Base-by-base conservation (phyloP, 164 flowering plant species). In the Liquidambar formosana region DNA sequence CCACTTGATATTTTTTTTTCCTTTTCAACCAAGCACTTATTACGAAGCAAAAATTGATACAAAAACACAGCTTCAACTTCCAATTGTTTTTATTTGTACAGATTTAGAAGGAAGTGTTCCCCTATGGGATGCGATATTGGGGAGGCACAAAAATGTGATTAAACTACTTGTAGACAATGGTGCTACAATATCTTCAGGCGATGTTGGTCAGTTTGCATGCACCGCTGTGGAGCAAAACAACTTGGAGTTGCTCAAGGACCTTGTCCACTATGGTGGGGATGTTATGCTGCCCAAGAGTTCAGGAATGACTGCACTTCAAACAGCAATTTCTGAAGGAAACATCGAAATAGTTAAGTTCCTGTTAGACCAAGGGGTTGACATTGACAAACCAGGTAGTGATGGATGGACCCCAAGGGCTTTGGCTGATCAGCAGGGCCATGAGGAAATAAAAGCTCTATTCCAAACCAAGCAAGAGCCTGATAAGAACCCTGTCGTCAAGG, bases 401-500 rank as follows among this genome's bases (percentile, higher is more conserved):
- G 86, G 87, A 15, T 86, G 84, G 87, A 86, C 88, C 8, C 69
- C 92, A 3, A 68, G 84, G 71, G 81, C 67, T 43, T 61, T 88
- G 63, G 89, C 90, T 0, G 87, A 86, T 41, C 83, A 82, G 11
- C 90, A 84, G 69, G 87, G 89, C 62, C 88, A 82, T 43, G 86
- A 86, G 22, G 84, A 85, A 11, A 86, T 88, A 10, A 68, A 75
- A 60, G 61, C 63, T 14, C 68, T 84, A 9, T 74, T 88, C 11
- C 74, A 76, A 25, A 51, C 72, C n/a, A 49, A 49, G 0, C 23
- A 56, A 57, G 60, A 41, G 22, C 47, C 57, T n/a, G 56, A 54
- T 11, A 43, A 22, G 56, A 60, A 63, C 3, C 73, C 0, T 22
- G 5, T 71, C 28, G 64, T 2, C 2, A 49, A 9, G n/a, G n/a